Evolutionary conservation across 164 flowering plant genomes (phyloP), one percentile per base, ranked within the genome.

Genomic region (Tetracentron sinense): DNA sequence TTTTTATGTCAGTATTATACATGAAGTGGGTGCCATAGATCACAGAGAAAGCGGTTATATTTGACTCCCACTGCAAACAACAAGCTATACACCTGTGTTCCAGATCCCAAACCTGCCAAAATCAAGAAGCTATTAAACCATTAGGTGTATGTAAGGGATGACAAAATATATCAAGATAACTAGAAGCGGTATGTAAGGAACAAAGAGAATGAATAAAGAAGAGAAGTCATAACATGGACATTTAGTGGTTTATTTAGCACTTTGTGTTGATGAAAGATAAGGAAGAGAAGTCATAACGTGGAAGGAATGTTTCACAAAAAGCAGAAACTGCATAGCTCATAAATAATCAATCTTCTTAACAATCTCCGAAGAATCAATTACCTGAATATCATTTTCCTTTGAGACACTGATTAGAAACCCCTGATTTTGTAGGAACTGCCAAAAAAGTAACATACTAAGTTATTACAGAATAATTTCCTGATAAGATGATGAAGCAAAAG

Each of bases 351-450:
- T n/a, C n/a, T n/a, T n/a, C n/a, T n/a, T n/a, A n/a, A n/a, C n/a
- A n/a, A n/a, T n/a, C n/a, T n/a, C n/a, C n/a, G n/a, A n/a, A n/a
- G n/a, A n/a, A 38, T 4, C 15, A 8, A 38, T 28, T 72, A 89
- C 96, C 98, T 85, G 92, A 69, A 92, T 78, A 58, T 88, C 95
- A 78, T 89, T 89, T 69, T 85, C 95, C 74, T 75, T 86, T 47
- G 96, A 81, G 74, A 92, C 72, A 59, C 87, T 78, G 67, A 73
- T 84, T 42, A 92, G 79, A 74, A 81, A 86, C 33, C 98, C 98
- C 80, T 86, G 87, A 68, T 92, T 92, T 56, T 83, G 80, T 52
- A 92, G 75, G 75, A 92, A 92, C 98, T 92, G 90, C 54, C 15
- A 60, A 51, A 57, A 60, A 38, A 53, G n/a, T n/a, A n/a, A 14